Percentiles rank a stretch among this genome's conserved stretches.
phyloP scores from a whole-genome alignment of 306 rosid species.

The Acacia melanoxylon region DNA sequence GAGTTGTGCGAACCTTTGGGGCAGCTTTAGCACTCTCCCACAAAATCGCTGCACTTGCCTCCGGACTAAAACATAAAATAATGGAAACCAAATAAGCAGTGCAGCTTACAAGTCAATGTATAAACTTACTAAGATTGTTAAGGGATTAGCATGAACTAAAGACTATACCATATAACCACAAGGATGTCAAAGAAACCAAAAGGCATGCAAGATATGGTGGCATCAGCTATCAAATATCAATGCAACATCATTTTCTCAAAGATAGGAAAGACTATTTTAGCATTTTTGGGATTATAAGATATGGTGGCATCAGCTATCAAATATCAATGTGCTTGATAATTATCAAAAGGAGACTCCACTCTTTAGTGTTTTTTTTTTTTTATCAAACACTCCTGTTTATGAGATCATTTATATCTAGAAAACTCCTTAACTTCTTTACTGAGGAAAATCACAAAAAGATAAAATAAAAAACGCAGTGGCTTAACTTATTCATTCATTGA shows the following conservation, averaged over 20 bases:
- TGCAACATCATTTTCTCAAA: no score
- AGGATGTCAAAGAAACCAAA: not conserved
- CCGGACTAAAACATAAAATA: constrained; percentile 68
- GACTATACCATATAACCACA: not conserved
- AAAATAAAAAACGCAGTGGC: not conserved
- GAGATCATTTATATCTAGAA: no score
- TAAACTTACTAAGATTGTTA: constrained; percentile 2
- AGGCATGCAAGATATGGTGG: not conserved
- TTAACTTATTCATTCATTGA: not conserved
- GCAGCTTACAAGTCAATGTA: constrained; percentile 23
- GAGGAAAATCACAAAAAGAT: not conserved
- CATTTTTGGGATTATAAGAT: no score
- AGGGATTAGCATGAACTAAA: not conserved
- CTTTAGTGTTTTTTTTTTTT: no score
- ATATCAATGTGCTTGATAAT: no score
- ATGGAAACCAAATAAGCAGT: constrained; percentile 39
- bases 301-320: no score
- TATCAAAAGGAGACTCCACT: no score
- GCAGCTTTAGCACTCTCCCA: constrained; percentile 88
- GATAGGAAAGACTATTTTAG: no score
- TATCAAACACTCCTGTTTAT: not conserved
- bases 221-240: no score
- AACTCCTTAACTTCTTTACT: no score
- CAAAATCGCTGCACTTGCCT: constrained; percentile 98
- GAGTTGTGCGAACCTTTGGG: constrained; percentile 62